phyloP scores from a whole-genome alignment of 2,329 filamentous ascomycete genomes.

The Alternaria viburni region DNA sequence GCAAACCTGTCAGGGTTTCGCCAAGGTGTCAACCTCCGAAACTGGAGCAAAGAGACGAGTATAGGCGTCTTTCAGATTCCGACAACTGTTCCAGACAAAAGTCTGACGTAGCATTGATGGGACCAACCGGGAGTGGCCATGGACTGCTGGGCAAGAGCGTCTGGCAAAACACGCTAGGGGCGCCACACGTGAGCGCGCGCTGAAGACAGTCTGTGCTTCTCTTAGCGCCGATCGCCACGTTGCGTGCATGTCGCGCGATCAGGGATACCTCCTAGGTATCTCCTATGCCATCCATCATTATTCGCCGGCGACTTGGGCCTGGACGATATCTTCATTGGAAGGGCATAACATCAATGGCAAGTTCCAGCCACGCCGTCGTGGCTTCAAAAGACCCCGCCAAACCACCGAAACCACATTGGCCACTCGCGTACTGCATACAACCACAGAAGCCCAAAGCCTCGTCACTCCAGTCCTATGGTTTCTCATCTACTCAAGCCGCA shows the following conservation, averaged over 20 bases:
- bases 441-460: constrained; percentile 14
- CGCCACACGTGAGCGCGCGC: constrained; percentile 8
- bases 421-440: constrained; percentile 26
- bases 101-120: not conserved
- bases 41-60: not conserved
- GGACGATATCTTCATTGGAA: not conserved
- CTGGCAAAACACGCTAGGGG: not conserved
- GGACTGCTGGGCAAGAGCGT: not conserved
- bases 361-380: not conserved
- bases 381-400: not conserved
- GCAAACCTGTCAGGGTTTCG: not conserved
- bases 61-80: not conserved
- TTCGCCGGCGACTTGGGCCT: not conserved
- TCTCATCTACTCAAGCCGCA: constrained; percentile 2
- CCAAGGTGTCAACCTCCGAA: constrained; percentile 1
- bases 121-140: not conserved
- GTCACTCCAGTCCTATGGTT: constrained; percentile 8
- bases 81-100: not conserved
- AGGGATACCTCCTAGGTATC: not conserved
- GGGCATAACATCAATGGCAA: not conserved
- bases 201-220: constrained; percentile 4
- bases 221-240: not conserved
- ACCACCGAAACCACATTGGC: constrained; percentile 19
- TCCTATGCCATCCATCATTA: not conserved
- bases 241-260: not conserved